Base-by-base conservation (phyloP, 768 basidiomycete species). In the Mycena capillaripes region DNA sequence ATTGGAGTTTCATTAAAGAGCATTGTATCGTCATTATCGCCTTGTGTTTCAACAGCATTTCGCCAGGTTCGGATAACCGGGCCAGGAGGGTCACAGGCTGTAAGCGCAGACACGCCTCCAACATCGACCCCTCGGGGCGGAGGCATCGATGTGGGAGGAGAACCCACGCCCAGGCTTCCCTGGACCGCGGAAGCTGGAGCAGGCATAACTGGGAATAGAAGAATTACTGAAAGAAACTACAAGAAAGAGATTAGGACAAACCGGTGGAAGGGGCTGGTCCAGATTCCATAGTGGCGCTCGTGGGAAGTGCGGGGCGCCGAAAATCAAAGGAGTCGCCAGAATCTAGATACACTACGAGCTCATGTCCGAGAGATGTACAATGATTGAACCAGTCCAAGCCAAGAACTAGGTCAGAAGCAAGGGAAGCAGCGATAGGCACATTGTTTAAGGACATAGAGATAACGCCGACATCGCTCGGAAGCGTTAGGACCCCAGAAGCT, bases 381-480 rank as follows among this genome's bases (percentile, higher is more conserved):
- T 10, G n/a, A 36, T 58, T 34, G 19, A 58, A 36, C 32, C 32
- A 58, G 56, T 58, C 32, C 32, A 58, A 34, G 34, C 32, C 32
- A 38, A 58, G 56, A 6, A 36, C 32, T 5, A 58, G 56, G 36
- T 58, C 17, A 58, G 56, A 58, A 34, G 56, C 21, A 6, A 58
- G 36, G n/a, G 21, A 34, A 58, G 34, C 34, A 58, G 56, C 16
- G 7, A 58, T 34, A 38, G 34, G 19, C 4, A 58, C 16, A 16
- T 58, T 38, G 29, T 58, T 58, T 19, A 58, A 34, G 56, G 7
- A 58, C 56, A 58, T 38, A 38, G 56, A 58, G 21, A 58, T 38
- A 9, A 38, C 36, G 5, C 56, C 56, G 36, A 34, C 56, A 58
- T 58, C 32, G 23, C 56, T 21, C 32, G 56, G 56, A 34, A 58